Base-by-base conservation (phyloP, 176 grass and related monocot genomes). In the Aegilops bicornis region DNA sequence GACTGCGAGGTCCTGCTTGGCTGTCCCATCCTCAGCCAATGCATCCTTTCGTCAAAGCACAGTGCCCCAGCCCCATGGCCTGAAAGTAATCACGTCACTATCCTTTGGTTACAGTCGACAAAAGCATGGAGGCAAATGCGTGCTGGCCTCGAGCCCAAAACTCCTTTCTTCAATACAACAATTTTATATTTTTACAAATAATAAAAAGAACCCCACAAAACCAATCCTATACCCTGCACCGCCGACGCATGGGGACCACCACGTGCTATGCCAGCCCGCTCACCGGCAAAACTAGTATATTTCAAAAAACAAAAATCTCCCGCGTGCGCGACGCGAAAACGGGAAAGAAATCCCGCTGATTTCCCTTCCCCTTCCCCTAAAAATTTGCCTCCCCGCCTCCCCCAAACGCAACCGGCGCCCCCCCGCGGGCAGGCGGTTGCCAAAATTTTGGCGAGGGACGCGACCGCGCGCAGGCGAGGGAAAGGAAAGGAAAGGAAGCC, bases 361-460 rank as follows among this genome's bases (percentile, higher is more conserved):
- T 31, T 58, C 17, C 16, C 27, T 15, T 1, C 48, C 15, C 12
- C 0, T 0, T 1, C 14, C 64, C 64, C 64, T 0, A 20, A 69
- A 31, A 69, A 17, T 7, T 69, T 6, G 64, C 64, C 6, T 66
- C 25, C 54, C 52, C 52, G 52, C 52, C 52, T 20, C 52, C 54
- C 19, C 50, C 14, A 4, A 37, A 71, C 1, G 45, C 11, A 58
- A 70, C 30, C 79, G 66, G 61, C 73, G 16, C 10, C 84, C 69
- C 40, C 24, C 8, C 2, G 31, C 40, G 56, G 82, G 59, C 43
- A 45, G 69, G 59, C 52, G 62, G 45, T 67, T 68, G 60, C 77
- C 47, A 48, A 82, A 81, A 76, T 25, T 43, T 69, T 48, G 73
- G 54, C 59, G 22, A 82, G 75, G 36, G 25, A 40, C 82, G 23